phyloP scores from a whole-genome alignment of 176 grass and related monocot species.

The Aegilops longissima region DNA sequence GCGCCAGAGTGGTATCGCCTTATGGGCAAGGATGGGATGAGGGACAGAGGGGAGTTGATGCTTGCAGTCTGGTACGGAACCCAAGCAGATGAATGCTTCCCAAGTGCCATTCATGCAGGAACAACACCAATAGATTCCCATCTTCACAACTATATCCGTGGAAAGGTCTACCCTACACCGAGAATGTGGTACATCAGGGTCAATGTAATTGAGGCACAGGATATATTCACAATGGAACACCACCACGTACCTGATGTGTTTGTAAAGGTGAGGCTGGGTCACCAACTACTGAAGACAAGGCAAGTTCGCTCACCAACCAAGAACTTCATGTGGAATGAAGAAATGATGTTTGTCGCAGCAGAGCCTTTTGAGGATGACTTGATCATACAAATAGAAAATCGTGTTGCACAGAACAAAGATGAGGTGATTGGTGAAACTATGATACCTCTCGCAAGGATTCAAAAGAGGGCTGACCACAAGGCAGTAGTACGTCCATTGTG shows the following conservation, averaged over 20 bases:
- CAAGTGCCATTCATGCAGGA: slow-evolving; percentile 66
- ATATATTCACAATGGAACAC: slow-evolving; percentile 55
- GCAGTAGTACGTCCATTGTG: slow-evolving; percentile 42
- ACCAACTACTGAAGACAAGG: slow-evolving; percentile 60
- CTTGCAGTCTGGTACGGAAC: slow-evolving; percentile 90
- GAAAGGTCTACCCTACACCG: slow-evolving; percentile 82
- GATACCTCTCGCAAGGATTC: slow-evolving; percentile 45
- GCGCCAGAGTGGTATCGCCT: slow-evolving; percentile 93
- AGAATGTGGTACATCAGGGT: slow-evolving; percentile 93
- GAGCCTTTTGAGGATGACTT: slow-evolving; percentile 92
- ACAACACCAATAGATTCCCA: slow-evolving; percentile 34
- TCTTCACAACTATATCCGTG: slow-evolving; percentile 62
- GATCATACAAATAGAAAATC: slow-evolving; percentile 67
- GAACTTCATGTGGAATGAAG: slow-evolving; percentile 80
- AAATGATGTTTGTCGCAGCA: slow-evolving; percentile 79
- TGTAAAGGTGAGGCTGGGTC: slow-evolving; percentile 61
- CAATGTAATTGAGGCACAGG: slow-evolving; percentile 71
- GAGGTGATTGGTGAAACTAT: slow-evolving; percentile 52
- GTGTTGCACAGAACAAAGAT: slow-evolving; percentile 61
- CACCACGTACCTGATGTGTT: slow-evolving; percentile 54
- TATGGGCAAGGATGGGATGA: slow-evolving; percentile 73
- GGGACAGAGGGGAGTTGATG: slow-evolving; percentile 84
- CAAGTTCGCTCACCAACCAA: slow-evolving; percentile 55
- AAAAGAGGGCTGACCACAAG: slow-evolving; percentile 59
- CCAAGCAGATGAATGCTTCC: slow-evolving; percentile 94